Percentiles rank a stretch among this genome's conserved stretches.
phyloP scores from a whole-genome alignment of 331 rosid species.

The Rosa hybrid region DNA sequence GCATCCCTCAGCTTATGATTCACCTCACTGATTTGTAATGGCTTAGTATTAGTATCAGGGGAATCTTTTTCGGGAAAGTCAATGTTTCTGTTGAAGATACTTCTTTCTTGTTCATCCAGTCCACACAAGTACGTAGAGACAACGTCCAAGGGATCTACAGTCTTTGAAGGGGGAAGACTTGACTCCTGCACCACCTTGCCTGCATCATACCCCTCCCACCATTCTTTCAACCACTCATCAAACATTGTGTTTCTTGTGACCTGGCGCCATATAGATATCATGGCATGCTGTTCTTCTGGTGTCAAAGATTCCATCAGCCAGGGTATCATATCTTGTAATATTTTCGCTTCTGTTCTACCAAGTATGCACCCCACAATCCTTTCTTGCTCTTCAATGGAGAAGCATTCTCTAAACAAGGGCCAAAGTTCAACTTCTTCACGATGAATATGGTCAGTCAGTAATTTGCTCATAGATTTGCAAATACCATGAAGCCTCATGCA shows the following conservation, averaged over 20 bases:
- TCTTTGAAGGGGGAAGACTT: slow-evolving; percentile 38
- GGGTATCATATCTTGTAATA: slow-evolving; percentile 87
- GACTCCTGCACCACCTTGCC: slow-evolving; percentile 50
- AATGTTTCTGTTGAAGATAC: slow-evolving; percentile 32
- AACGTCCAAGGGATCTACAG: slow-evolving; percentile 69
- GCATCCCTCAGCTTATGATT: slow-evolving; percentile 40
- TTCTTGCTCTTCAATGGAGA: slow-evolving; percentile 76
- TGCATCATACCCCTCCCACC: slow-evolving; percentile 80
- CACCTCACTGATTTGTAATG: slow-evolving; percentile 23
- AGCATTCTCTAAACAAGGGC: slow-evolving; percentile 69
- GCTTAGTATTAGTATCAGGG: slow-evolving; percentile 31
- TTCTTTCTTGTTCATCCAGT: slow-evolving; percentile 39
- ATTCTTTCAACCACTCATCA: slow-evolving; percentile 83
- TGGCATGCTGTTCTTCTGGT: slow-evolving; percentile 67
- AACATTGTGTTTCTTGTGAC: slow-evolving; percentile 86
- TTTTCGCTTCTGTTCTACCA: slow-evolving; percentile 81
- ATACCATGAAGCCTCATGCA: slow-evolving; percentile 63
- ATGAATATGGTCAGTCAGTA: slow-evolving; percentile 58
- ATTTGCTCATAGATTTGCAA: slow-evolving; percentile 70
- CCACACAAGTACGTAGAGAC: slow-evolving; percentile 60
- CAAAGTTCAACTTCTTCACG: slow-evolving; percentile 88
- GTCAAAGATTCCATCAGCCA: slow-evolving; percentile 88
- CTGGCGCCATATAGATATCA: slow-evolving; percentile 79
- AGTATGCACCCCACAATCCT: slow-evolving; percentile 77
- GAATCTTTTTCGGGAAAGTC: slow-evolving; percentile 36